These are phyloP conservation scores for Sarocladium kiliense DNA, from an alignment of 2,329 filamentous ascomycete species.

Conservation along the genomic window DNA sequence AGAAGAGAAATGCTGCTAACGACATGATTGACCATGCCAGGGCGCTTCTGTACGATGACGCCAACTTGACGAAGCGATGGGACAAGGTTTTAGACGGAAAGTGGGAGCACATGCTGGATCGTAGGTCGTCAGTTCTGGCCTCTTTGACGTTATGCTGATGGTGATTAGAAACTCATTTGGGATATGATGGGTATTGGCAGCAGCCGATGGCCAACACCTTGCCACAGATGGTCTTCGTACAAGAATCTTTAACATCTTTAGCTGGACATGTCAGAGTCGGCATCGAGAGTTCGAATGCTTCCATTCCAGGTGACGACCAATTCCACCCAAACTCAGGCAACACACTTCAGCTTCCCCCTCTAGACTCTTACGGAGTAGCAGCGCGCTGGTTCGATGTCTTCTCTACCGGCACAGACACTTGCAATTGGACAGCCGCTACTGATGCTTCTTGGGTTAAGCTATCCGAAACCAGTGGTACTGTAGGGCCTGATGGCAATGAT, in stretches of 20 bases:
- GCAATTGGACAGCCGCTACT: conserved; percentile 45
- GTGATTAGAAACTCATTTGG: conserved; percentile 43
- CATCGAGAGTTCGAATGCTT: conserved; percentile 60
- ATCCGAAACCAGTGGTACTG: conserved; percentile 43
- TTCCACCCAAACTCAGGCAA: conserved; percentile 41
- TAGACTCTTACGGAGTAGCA: conserved; percentile 52
- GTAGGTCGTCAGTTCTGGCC: conserved; percentile 19
- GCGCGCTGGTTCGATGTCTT: conserved; percentile 55
- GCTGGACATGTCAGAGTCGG: conserved; percentile 59
- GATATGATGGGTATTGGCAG: conserved; percentile 55
- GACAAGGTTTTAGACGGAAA: conserved; percentile 55
- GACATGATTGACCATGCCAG: conserved; percentile 46
- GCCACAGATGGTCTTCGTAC: conserved; percentile 37
- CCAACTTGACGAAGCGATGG: conserved; percentile 50
- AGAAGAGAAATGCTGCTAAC: conserved; percentile 53
- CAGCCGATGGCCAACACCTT: conserved; percentile 68
- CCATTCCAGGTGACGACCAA: conserved; percentile 53
- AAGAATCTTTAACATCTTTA: conserved; percentile 19
- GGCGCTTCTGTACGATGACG: conserved; percentile 50
- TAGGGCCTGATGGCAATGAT: conserved; percentile 32
- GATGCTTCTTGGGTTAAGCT: conserved; percentile 46
- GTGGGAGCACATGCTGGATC: conserved; percentile 58
- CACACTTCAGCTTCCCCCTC: conserved; percentile 46
- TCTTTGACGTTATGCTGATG: background rate
- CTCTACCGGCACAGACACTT: conserved; percentile 43